Base-by-base conservation (phyloP, 2,329 filamentous ascomycete species). In the Colletotrichum musicola region DNA sequence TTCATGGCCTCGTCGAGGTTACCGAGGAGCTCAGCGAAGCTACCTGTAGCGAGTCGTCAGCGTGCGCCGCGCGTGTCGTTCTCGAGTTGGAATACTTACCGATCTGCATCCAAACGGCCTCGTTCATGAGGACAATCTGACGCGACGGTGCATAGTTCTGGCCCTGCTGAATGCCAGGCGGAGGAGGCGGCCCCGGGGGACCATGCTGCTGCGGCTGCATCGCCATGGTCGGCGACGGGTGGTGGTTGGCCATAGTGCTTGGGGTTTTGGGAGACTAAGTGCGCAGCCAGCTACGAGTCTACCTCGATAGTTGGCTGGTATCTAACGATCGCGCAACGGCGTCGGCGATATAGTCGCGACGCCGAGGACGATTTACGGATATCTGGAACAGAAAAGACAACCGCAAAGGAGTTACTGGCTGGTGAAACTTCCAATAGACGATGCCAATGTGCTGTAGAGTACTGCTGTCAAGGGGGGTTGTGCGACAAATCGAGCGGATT, bases 51-150 rank as follows among this genome's bases (percentile, higher is more conserved):
- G 54, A 64, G 25, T 20, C 50, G 73, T 83, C 69, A 81, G 76
- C 71, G 73, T 16, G 10, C n/a, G n/a, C 6, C 14, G 47, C 20
- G 40, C 38, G 47, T 49, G 20, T 20, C 20, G 47, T 14, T 7
- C 65, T 66, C 42, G 61, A 71, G 22, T n/a, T 14, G 22, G 16
- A 13, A 42, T 49, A 80, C 90, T 72, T 91, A 97, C 94, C 95
- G 74, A 98, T 92, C 78, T 96, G 93, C 77, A 97, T 87, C 95
- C 95, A 98, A 63, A 97, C 90, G 56, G 88, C 86, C 81, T 98
- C 95, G 75, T 97, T 98, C 76, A 95, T 88, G 6, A 89, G 84
- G 6, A 89, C 86, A 61, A 97, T 89, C 77, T 93, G 92, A 74
- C 95, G 92, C 73, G 92, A 89, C 22, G 92, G 87, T 57, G 88